Base-by-base conservation (phyloP, 169 alveolate genomes). In the Plasmodium gallinaceum region DNA sequence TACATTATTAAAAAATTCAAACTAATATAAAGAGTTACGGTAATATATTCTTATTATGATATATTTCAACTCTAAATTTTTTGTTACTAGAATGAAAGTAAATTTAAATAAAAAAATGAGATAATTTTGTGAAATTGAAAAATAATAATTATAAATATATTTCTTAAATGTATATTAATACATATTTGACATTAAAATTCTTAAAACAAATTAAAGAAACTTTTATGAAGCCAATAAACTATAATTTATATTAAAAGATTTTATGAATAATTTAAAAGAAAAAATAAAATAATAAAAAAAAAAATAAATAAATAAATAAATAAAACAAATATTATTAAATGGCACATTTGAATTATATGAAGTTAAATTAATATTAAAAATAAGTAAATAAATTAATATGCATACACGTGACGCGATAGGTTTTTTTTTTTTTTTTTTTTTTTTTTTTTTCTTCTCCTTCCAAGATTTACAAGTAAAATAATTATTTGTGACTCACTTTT, bases 141-240 rank as follows among this genome's bases (percentile, higher is more conserved):
- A 74, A 74, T 74, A 74, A 74, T 74, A 39, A 16, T 18, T 64
- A 32, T 32, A n/a, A 20, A 72, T 72, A 32, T 42, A 45, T 73
- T 18, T 22, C 37, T 43, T 42, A 57, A 16, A 45, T 32, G 65
- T n/a, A 48, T 64, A 7, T 78, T 69, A 78, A 78, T 39, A 48
- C 20, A 45, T 42, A 58, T 39, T 54, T 43, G 54, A 69, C 14
- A 80, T 80, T 24, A 66, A 51, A 18, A 66, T 74, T 66, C 51
- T 54, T 68, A 80, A 66, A 80, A 80, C 90, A 80, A 80, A 80
- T 80, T 80, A 80, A 80, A 80, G 80, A 69, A 22, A 66, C 52
- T 37, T 51, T 61, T 65, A 26, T 68, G 9, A 18, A 65, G 48
- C 24, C 43, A 69, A 72, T 58, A 54, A 62, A 61, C 74, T 57